These are phyloP conservation scores for Albophoma yamanashiensis DNA, from an alignment of 2,329 filamentous ascomycete species.

Conservation along the genomic window DNA sequence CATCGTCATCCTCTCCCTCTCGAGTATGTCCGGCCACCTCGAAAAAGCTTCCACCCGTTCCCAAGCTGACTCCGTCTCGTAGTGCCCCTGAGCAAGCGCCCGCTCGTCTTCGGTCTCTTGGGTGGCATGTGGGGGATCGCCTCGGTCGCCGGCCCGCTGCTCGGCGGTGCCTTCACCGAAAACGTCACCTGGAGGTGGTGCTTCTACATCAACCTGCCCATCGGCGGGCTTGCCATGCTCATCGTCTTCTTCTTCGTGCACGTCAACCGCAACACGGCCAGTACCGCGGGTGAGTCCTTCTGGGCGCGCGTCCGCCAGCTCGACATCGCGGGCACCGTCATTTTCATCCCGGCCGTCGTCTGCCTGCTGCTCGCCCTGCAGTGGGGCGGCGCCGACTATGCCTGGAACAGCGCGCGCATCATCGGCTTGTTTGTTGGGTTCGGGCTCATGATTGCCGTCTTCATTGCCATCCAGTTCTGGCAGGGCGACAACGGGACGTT, in stretches of 20 bases:
- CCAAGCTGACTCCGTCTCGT: not conserved
- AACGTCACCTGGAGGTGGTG: constrained; percentile 42
- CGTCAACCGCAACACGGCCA: constrained; percentile 24
- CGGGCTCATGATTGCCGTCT: constrained; percentile 33
- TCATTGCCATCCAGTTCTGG: constrained; percentile 34
- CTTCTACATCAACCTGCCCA: constrained; percentile 36
- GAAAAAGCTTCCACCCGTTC: not conserved
- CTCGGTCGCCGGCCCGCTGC: constrained; percentile 36
- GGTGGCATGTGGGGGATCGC: constrained; percentile 47
- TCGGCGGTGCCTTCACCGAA: constrained; percentile 40
- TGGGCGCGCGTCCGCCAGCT: constrained; percentile 29
- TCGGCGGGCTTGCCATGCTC: constrained; percentile 34
- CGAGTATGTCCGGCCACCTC: constrained; percentile 15
- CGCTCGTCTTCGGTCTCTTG: constrained; percentile 42
- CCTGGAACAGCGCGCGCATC: constrained; percentile 37
- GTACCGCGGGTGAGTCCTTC: constrained; percentile 20
- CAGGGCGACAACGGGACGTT: constrained; percentile 32
- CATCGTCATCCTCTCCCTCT: constrained; percentile 34
- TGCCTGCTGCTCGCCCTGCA: constrained; percentile 45
- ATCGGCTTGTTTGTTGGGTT: constrained; percentile 41
- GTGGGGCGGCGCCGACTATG: constrained; percentile 41
- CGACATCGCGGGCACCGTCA: constrained; percentile 36
- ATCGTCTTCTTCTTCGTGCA: constrained; percentile 37
- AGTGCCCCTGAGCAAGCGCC: constrained; percentile 44
- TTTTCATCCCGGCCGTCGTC: constrained; percentile 41